Conservation (phyloP, 805 yeast species). For the Monosporozyma unispora region DNA sequence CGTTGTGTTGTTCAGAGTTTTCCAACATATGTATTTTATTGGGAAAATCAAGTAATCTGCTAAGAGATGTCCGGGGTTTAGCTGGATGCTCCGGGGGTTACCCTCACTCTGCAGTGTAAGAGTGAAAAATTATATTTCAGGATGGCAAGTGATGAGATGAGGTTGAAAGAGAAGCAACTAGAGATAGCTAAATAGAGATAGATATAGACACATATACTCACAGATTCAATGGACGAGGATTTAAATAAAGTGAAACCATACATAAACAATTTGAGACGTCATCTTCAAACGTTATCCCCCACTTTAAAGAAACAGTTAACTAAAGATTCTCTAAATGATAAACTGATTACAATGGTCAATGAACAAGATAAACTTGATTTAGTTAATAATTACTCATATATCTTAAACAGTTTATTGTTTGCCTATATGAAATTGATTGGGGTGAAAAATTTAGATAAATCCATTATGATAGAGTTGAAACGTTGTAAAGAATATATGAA, state of each 20-base stretch:
- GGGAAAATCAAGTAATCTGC: too few relatives aligned
- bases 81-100: too few relatives aligned
- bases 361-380: conserved; percentile 20
- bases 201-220: neutral
- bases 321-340: conserved; percentile 23
- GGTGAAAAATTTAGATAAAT: conserved; percentile 29
- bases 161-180: too few relatives aligned
- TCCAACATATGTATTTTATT: too few relatives aligned
- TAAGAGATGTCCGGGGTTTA: too few relatives aligned
- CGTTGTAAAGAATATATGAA: conserved; percentile 64
- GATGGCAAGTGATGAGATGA: neutral
- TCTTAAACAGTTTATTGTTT: conserved; percentile 25
- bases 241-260: conserved; percentile 23
- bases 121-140: too few relatives aligned
- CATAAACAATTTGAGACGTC: conserved; percentile 17
- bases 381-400: conserved; percentile 22
- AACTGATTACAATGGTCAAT: conserved; percentile 13
- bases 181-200: neutral
- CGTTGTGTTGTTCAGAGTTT: too few relatives aligned
- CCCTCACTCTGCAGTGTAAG: too few relatives aligned
- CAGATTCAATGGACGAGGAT: conserved; percentile 14
- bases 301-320: conserved; percentile 16
- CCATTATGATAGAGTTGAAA: conserved; percentile 52
- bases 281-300: conserved; percentile 14
- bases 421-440: conserved; percentile 22